These are phyloP conservation scores for Suaeda aralocaspica DNA, from an alignment of 148 eudicot species.

Conservation along the genomic window DNA sequence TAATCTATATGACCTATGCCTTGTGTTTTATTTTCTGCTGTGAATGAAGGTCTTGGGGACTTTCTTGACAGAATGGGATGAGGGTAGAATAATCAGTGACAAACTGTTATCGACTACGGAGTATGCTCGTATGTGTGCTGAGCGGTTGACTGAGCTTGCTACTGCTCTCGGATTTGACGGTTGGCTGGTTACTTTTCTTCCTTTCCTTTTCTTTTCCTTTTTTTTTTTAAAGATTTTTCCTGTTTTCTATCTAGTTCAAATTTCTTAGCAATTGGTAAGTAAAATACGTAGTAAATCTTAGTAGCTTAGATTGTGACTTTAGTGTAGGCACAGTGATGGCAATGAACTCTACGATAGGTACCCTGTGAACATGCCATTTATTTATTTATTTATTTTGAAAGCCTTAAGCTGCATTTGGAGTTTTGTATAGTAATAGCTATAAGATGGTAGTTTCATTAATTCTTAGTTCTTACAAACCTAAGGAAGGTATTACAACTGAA, in stretches of 20 bases:
- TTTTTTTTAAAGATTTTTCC: background rate
- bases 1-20: background rate
- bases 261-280: background rate
- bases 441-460: background rate
- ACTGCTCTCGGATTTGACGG: constrained; percentile 87
- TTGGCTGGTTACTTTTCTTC: constrained; percentile 69
- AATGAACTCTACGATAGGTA: background rate
- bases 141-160: constrained; percentile 81
- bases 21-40: constrained; percentile 3
- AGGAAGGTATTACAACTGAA: background rate
- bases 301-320: background rate
- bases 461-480: background rate
- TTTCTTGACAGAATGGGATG: constrained; percentile 90
- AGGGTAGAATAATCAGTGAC: constrained; percentile 49
- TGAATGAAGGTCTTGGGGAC: constrained; percentile 79
- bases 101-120: constrained; percentile 54
- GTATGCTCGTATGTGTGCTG: constrained; percentile 76
- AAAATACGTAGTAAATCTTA: background rate
- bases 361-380: background rate
- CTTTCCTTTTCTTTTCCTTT: background rate
- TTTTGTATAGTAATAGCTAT: background rate
- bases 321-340: background rate
- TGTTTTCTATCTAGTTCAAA: background rate
- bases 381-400: background rate
- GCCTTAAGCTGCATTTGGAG: background rate